Conservation (phyloP, 2,329 filamentous ascomycete genomes). For the Alternaria triticina region DNA sequence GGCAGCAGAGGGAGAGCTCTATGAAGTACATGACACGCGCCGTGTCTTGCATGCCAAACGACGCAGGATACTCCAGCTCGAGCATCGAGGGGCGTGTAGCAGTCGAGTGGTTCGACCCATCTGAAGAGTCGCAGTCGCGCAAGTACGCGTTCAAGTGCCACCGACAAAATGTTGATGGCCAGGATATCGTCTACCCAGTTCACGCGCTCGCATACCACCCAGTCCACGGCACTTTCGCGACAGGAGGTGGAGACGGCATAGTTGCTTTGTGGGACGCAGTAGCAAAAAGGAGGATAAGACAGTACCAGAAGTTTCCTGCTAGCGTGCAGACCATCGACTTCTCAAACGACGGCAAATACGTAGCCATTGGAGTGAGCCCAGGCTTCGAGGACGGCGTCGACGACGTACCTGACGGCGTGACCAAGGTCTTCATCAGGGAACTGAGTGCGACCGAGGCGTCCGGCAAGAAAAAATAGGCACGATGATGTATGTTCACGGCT, state of each 20-base stretch:
- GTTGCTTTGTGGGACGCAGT: constrained; percentile 94
- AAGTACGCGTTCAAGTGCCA: constrained; percentile 99
- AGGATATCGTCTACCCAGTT: constrained; percentile 88
- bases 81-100: constrained; percentile 95
- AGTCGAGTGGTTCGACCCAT: constrained; percentile 97
- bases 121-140: constrained; percentile 80
- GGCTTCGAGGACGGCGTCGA: constrained; percentile 89
- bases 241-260: constrained; percentile 86
- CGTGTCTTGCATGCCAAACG: constrained; percentile 95
- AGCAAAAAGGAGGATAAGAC: constrained; percentile 85
- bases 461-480: constrained; percentile 70
- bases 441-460: constrained; percentile 87
- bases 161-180: constrained; percentile 73
- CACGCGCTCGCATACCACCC: constrained; percentile 91
- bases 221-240: constrained; percentile 81
- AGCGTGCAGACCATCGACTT: constrained; percentile 81
- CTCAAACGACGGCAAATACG: constrained; percentile 74
- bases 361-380: constrained; percentile 82
- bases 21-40: constrained; percentile 95
- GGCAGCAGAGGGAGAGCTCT: constrained; percentile 92
- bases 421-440: constrained; percentile 82
- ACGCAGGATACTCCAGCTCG: constrained; percentile 88
- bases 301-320: constrained; percentile 84
- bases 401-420: constrained; percentile 73
- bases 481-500: neutral